Base-by-base conservation (phyloP, 2,329 filamentous ascomycete genomes). In the Pyrenophora teres region DNA sequence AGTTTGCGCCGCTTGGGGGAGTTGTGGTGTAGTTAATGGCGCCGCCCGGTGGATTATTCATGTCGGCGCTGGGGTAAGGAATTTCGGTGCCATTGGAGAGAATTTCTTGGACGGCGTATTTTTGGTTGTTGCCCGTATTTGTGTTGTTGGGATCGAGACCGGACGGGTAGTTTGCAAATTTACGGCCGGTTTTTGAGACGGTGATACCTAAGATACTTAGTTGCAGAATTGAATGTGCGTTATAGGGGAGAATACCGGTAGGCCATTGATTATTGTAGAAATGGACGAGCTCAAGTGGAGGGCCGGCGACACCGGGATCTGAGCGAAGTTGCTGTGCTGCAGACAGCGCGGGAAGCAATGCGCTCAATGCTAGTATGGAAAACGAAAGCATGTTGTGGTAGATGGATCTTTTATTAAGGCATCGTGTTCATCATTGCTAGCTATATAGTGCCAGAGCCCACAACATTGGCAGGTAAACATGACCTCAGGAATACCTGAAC, bases 111-210 rank as follows among this genome's bases (percentile, higher is more conserved):
- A 82, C 80, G 5, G 77, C 77, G 52, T 81, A 81, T 44, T 76
- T 78, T 5, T 62, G 61, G 50, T 74, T 74, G 36, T 50, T 67
- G 41, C 75, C 73, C 19, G 71, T 67, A 54, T 76, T 76, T 9
- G 74, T 77, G 61, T 82, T 80, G 46, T 74, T 77, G 5, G 69
- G 60, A 53, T 83, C 80, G 1, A 83, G 71, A 6, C 76, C 79
- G 16, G 70, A 68, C 4, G 80, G 80, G 55, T 81, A 82, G 56
- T 81, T 82, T 19, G 77, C 78, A 62, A 83, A 83, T 55, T 76
- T 78, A 40, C 80, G 76, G 0, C 80, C 80, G 8, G 68, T 74
- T 6, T 72, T 71, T 1, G 81, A 82, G 7, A 83, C 79, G 3
- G 81, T 77, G 46, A 82, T 80, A 15, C 80, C 78, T 73, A 60